Base-by-base conservation (phyloP, 192 early-diverging fungal genomes). In the Geosiphon pyriformis region DNA sequence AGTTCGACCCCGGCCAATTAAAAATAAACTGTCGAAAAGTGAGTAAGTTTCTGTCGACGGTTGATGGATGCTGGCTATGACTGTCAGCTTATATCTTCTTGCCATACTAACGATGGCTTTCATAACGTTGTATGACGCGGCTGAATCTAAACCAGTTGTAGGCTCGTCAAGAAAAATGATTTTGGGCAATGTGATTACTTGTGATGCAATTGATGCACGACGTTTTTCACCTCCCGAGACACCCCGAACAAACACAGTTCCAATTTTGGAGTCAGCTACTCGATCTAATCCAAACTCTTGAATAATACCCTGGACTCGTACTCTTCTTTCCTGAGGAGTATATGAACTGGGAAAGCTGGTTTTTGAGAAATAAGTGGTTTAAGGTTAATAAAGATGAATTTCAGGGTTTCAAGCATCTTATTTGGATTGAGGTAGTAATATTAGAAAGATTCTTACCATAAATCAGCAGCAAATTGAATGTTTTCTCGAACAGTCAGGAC, bases 141-240 rank as follows among this genome's bases (percentile, higher is more conserved):
- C 88, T 1, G 84, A 84, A 67, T 88, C 85, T 17, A 88, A 74
- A 3, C 93, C 93, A 3, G 86, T 88, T 0, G 90, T 93, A 2
- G 93, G 93, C 70, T 88, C 93, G 72, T 93, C 91, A 55, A 93
- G 78, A 73, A 94, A 89, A 58, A 94, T 78, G 32, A 88, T 77
- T 59, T 82, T 79, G 2, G 87, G 85, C 71, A 82, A 68, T 4
- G 80, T 84, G 1, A 84, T 81, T 23, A 87, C 67, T 61, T 82
- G 81, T 15, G 80, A 78, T 11, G 82, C 81, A 48, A 86, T 87
- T 35, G 77, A 78, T 32, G 81, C 80, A 61, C 85, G 80, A 66
- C 84, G 84, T 72, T 82, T 81, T 71, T 88, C 87, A 12, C 87
- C 87, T 37, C 87, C 85, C 30, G 78, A 82, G 17, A 85, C 76